A percentile compares a stretch with the other conserved stretches of the same genome.
These are phyloP conservation scores for Xylaria digitata DNA, from an alignment of 2,329 filamentous ascomycete species.

Conservation along the genomic window DNA sequence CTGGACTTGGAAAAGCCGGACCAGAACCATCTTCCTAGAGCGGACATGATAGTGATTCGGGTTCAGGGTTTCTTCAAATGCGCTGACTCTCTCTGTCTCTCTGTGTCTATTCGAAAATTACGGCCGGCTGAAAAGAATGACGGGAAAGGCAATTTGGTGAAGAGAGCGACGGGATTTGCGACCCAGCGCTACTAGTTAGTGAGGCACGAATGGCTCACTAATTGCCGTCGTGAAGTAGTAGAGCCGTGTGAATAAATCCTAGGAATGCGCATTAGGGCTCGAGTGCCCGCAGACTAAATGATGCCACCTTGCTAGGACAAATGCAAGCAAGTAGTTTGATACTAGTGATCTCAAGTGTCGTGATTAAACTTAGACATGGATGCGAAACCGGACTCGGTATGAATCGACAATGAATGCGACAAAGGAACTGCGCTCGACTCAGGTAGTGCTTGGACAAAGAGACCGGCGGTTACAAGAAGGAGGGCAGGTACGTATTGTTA, in stretches of 20 bases:
- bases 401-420: constrained; percentile 5
- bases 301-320: background rate
- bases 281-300: background rate
- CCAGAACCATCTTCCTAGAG: constrained; percentile 32
- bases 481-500: too few relatives aligned
- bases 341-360: constrained; percentile 6
- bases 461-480: background rate
- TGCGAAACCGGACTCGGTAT: background rate
- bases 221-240: background rate
- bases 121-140: background rate
- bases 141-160: background rate
- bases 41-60: constrained; percentile 34
- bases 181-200: background rate
- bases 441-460: background rate
- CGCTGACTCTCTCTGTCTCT: too few relatives aligned
- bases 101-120: background rate
- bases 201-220: background rate
- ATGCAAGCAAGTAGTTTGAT: constrained; percentile 7
- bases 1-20: constrained; percentile 10
- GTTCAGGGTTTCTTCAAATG: background rate
- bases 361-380: background rate
- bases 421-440: constrained; percentile 4
- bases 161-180: background rate
- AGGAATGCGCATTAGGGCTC: background rate
- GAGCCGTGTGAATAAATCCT: background rate